Evolutionary conservation across 805 yeast genomes (phyloP), one percentile per base, ranked within the genome.

Genomic region (Naumovozyma castellii): DNA sequence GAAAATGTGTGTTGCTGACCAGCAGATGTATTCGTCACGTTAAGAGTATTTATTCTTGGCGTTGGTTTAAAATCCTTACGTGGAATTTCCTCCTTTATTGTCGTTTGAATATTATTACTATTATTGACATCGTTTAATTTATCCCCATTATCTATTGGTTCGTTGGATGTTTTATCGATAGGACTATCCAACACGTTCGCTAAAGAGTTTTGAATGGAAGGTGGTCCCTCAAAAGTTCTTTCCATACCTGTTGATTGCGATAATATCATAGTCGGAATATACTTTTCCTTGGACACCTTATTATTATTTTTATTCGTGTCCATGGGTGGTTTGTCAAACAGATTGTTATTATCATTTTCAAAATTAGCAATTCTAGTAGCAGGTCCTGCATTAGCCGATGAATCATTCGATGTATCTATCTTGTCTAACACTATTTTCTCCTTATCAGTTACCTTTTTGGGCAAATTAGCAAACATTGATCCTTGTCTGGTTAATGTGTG

Each of bases 181-280:
- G 13, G 16, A 28, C 18, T 9, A 19, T 43, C 29, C 3, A 41
- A 27, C 27, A 39, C 47, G n/a, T 40, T 57, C 36, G 36, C 49
- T 42, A 49, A 47, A 36, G 52, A 61, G 53, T 49, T 57, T 49
- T 31, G 67, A 41, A 46, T 59, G 47, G 47, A 61, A 40, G 54
- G 57, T 8, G 61, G 59, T 17, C 57, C 59, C 17, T 59, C 61
- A 42, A 66, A 64, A 3, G 62, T 63, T 38, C 68, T 54, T 29
- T 71, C 76, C 31, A 68, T 63, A 0, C 78, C 78, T 0, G 75
- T 72, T 0, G 78, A 72, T 46, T 73, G 78, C 2, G 78, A 72
- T 3, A 73, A 56, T 5, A 68, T 66, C 66, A 66, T 64, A 39
- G 58, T 56, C n/a, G 68, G 70, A 34, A 62, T 53, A 42, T 63